phyloP scores from a whole-genome alignment of 257 asterid species.

The Verbena officinalis region DNA sequence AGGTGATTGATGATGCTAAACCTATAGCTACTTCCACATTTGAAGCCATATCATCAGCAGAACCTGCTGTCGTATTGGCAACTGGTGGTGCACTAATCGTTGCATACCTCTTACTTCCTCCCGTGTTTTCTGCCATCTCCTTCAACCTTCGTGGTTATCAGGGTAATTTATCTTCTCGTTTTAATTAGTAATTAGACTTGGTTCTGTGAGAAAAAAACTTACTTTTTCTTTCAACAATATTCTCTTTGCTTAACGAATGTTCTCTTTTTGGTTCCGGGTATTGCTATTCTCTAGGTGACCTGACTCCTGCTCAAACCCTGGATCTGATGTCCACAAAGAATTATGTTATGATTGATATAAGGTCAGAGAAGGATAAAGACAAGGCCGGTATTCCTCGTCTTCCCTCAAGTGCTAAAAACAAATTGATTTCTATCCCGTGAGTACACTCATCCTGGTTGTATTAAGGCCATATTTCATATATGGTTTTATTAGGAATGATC shows the following conservation, averaged over 20 bases:
- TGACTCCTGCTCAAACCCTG: conserved; percentile 87
- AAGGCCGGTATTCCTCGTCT: conserved; percentile 90
- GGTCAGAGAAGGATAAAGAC: conserved; percentile 91
- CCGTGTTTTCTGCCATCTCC: conserved; percentile 73
- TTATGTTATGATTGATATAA: conserved; percentile 83
- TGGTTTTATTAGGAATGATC: too few relatives aligned
- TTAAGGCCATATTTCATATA: too few relatives aligned
- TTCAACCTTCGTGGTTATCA: conserved; percentile 78
- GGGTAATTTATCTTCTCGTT: conserved; percentile 46
- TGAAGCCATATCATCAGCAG: conserved; percentile 73
- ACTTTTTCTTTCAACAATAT: conserved; percentile 2
- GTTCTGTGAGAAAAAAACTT: background rate
- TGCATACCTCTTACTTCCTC: conserved; percentile 81
- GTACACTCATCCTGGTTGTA: conserved; percentile 36
- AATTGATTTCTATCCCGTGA: conserved; percentile 81
- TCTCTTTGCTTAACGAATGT: conserved; percentile 10
- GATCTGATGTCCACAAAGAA: conserved; percentile 79
- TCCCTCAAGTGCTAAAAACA: conserved; percentile 77
- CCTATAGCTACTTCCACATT: conserved; percentile 87
- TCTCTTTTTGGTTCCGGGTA: conserved; percentile 21
- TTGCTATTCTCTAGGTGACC: conserved; percentile 54
- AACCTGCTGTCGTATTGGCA: conserved; percentile 65
- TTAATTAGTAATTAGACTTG: background rate
- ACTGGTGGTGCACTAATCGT: conserved; percentile 74
- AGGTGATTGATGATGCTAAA: conserved; percentile 74